Conservation (phyloP, 129 eudicot genomes). For the Cynara cardunculus region DNA sequence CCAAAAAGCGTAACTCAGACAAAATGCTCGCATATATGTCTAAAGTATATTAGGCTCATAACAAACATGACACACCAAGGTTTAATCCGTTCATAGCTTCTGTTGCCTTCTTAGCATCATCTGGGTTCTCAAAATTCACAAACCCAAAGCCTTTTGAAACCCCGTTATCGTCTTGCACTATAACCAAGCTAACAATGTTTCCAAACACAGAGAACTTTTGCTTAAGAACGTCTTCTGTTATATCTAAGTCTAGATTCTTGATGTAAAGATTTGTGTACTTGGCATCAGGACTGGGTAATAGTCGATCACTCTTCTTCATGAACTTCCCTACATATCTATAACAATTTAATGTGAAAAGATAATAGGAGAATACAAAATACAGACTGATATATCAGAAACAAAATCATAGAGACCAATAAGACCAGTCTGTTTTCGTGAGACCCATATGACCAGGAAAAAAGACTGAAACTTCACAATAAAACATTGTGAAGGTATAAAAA, state of each 20-base stretch:
- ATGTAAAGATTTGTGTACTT: constrained; percentile 74
- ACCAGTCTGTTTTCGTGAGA: too few relatives aligned
- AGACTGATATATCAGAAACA: not conserved
- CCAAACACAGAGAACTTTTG: constrained; percentile 70
- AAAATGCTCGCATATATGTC: not conserved
- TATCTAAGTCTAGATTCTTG: constrained; percentile 66
- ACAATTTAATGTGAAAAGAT: not conserved
- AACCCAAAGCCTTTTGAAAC: constrained; percentile 85
- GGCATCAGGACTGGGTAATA: constrained; percentile 36
- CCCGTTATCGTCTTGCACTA: constrained; percentile 67
- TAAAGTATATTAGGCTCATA: not conserved
- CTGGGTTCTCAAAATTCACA: constrained; percentile 75
- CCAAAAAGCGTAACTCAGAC: not conserved
- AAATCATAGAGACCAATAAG: not conserved
- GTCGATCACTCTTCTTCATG: constrained; percentile 68
- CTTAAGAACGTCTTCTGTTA: constrained; percentile 56
- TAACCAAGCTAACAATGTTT: constrained; percentile 62
- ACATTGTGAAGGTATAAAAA: too few relatives aligned
- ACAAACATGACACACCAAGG: constrained; percentile 44
- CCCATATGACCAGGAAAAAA: too few relatives aligned
- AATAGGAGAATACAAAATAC: not conserved
- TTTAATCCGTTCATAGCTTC: constrained; percentile 66
- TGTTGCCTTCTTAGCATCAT: constrained; percentile 66
- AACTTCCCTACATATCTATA: constrained; percentile 69
- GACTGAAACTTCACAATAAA: too few relatives aligned